Base-by-base conservation (phyloP, 2,329 filamentous ascomycete genomes). In the Orbilia oligospora region DNA sequence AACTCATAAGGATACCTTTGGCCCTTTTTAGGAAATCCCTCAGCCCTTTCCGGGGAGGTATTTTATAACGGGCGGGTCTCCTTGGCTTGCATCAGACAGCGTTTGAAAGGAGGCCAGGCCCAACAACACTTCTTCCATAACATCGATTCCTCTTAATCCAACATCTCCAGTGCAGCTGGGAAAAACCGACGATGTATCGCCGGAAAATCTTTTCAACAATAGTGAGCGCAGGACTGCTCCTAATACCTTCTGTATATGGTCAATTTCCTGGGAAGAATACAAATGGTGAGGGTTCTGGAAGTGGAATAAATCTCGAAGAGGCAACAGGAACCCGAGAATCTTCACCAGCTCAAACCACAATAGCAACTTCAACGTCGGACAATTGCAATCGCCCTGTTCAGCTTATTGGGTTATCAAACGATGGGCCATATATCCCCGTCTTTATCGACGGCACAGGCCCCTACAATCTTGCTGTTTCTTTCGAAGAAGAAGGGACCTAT, bases 101-200 rank as follows among this genome's bases (percentile, higher is more conserved):
- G n/a, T 58, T 58, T 27, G 55, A 46, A 56, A 61, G 66, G 44
- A 67, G 66, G 56, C 58, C 46, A 46, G 33, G 53, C 38, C 72
- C 46, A 56, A 69, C 75, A 78, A 78, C 75, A 78, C 75, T 70
- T 65, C 68, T 51, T 56, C 48, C 58, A 49, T 16, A 61, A 46
- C 53, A 33, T 46, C 27, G 27, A 30, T 30, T 30, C 67, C 36
- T 33, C 68, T n/a, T 24, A 58, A 51, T 58, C 41, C 61, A 63
- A 72, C 75, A 67, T 56, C 36, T n/a, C n/a, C 55, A 69, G n/a
- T n/a, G n/a, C n/a, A n/a, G 61, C 36, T 44, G 49, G 41, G 27
- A 66, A n/a, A n/a, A 51, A 38, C n/a, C 49, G 24, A 69, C 36
- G 20, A 78, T 78, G 75, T 51, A 71, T 72, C 68, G 75, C 22